phyloP scores from a whole-genome alignment of 2,329 filamentous ascomycete species.

The Herpotrichia juniperi region DNA sequence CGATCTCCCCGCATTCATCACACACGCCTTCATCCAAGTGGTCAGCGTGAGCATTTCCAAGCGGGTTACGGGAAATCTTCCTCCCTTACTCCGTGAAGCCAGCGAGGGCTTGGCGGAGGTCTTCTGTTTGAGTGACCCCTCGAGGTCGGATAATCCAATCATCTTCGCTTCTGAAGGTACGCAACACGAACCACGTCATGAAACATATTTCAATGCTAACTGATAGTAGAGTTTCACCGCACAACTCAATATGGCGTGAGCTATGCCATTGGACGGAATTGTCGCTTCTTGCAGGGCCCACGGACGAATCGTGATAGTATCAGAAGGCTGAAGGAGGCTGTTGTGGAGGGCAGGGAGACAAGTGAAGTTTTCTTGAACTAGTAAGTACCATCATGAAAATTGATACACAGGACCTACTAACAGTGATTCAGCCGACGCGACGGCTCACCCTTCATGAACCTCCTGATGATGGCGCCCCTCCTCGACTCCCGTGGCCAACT shows the following conservation, averaged over 20 bases:
- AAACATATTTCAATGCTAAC: slow-evolving; percentile 12
- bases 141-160: slow-evolving; percentile 74
- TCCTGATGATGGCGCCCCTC: slow-evolving; percentile 75
- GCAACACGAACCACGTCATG: slow-evolving; percentile 8
- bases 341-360: slow-evolving; percentile 69
- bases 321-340: slow-evolving; percentile 65
- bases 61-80: slow-evolving; percentile 70
- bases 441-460: slow-evolving; percentile 77
- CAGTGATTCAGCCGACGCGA: slow-evolving; percentile 64
- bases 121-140: slow-evolving; percentile 78
- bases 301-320: slow-evolving; percentile 70
- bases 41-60: slow-evolving; percentile 73
- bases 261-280: slow-evolving; percentile 77
- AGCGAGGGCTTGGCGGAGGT: slow-evolving; percentile 78
- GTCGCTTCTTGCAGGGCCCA: slow-evolving; percentile 78
- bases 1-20: slow-evolving; percentile 74
- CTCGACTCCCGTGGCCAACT: slow-evolving; percentile 70
- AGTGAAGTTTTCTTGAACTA: slow-evolving; percentile 80
- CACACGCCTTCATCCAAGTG: slow-evolving; percentile 70
- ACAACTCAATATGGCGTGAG: slow-evolving; percentile 77
- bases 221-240: slow-evolving; percentile 69
- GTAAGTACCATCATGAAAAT: slow-evolving; percentile 45
- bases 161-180: slow-evolving; percentile 77
- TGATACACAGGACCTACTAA: slow-evolving; percentile 10
- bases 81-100: slow-evolving; percentile 68